phyloP scores from a whole-genome alignment of 805 yeast species.

The Candida loeiensis region DNA sequence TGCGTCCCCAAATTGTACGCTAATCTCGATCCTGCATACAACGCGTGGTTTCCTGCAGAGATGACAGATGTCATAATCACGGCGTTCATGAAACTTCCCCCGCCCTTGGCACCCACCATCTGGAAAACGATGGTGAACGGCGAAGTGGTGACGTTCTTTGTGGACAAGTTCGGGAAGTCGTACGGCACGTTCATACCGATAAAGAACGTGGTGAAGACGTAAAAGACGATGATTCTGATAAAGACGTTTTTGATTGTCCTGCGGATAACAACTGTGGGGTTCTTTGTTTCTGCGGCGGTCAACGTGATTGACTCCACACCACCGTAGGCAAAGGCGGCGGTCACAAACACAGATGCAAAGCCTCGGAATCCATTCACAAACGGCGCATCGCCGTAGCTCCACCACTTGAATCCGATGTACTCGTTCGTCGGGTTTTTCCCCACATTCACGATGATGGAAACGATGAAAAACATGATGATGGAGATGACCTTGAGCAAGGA shows the following conservation, averaged over 20 bases:
- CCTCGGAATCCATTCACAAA: slow-evolving; percentile 19
- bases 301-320: slow-evolving; percentile 53
- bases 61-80: slow-evolving; percentile 64
- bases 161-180: slow-evolving; percentile 22
- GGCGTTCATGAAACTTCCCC: slow-evolving; percentile 79
- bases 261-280: slow-evolving; percentile 58
- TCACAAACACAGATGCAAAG: slow-evolving; percentile 20
- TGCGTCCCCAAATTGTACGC: slow-evolving; percentile 54
- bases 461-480: slow-evolving; percentile 30
- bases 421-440: slow-evolving; percentile 32
- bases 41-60: slow-evolving; percentile 49
- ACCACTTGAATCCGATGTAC: slow-evolving; percentile 43
- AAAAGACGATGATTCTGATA: slow-evolving; percentile 45
- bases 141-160: slow-evolving; percentile 44
- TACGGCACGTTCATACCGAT: slow-evolving; percentile 38
- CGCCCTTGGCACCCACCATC: slow-evolving; percentile 55
- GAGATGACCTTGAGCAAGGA: slow-evolving; percentile 31
- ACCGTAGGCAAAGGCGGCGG: slow-evolving; percentile 26
- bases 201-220: slow-evolving; percentile 37
- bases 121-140: slow-evolving; percentile 85
- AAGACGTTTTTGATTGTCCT: slow-evolving; percentile 60
- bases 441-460: slow-evolving; percentile 36
- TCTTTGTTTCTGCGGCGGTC: slow-evolving; percentile 56
- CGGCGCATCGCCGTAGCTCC: slow-evolving; percentile 18
- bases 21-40: slow-evolving; percentile 66